phyloP scores from a whole-genome alignment of 2,329 filamentous ascomycete species.

The Aspergillus proliferans region DNA sequence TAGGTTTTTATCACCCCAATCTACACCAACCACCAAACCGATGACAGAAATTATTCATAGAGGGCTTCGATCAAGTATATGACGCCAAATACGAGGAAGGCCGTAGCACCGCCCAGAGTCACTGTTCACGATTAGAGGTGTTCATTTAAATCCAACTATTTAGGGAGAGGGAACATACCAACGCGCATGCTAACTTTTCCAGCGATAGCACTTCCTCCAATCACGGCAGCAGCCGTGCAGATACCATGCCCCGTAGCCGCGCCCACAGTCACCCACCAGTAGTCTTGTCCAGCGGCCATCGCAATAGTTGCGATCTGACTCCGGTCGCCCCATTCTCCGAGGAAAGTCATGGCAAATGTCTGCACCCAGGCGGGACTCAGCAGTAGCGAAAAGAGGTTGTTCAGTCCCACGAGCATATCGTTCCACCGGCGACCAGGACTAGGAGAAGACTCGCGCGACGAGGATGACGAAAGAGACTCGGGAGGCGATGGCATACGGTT shows the following conservation, averaged over 20 bases:
- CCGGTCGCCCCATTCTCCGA: conserved; percentile 96
- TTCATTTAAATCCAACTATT: neutral
- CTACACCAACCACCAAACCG: neutral
- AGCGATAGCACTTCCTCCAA: conserved; percentile 87
- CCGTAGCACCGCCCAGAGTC: conserved; percentile 81
- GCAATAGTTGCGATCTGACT: conserved; percentile 98
- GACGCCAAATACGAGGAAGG: conserved; percentile 84
- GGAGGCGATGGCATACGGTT: conserved; percentile 74
- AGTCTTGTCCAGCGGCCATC: conserved; percentile 97
- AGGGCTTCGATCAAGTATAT: conserved; percentile 85
- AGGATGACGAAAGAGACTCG: conserved; percentile 72
- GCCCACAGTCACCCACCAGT: conserved; percentile 96
- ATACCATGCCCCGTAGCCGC: conserved; percentile 79
- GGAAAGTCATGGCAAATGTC: conserved; percentile 97
- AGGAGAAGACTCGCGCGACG: conserved; percentile 55
- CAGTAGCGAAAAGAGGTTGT: conserved; percentile 80
- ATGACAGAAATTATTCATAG: conserved; percentile 33
- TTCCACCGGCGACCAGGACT: conserved; percentile 40
- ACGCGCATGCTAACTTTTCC: conserved; percentile 91
- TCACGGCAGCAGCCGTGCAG: conserved; percentile 84
- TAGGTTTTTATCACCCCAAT: too few species aligned
- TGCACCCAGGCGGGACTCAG: conserved; percentile 97
- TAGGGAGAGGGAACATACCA: conserved; percentile 59
- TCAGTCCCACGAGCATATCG: conserved; percentile 57
- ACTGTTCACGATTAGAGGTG: conserved; percentile 50